phyloP scores from a whole-genome alignment of 331 rosid genomes.

The Quercus tomentella region DNA sequence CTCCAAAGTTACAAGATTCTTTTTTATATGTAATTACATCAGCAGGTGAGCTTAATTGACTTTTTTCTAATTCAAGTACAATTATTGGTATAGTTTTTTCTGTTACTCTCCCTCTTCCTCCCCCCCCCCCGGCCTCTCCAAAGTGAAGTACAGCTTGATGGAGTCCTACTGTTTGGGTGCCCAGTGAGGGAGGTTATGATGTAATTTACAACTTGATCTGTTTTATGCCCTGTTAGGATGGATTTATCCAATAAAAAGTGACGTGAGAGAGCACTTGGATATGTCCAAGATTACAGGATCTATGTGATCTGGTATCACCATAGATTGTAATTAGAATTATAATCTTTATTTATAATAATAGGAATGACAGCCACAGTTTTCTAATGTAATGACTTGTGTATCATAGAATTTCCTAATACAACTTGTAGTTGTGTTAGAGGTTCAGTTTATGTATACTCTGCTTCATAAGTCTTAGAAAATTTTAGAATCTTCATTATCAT shows the following conservation, averaged over 20 bases:
- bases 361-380: not conserved
- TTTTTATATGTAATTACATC: conserved; percentile 92
- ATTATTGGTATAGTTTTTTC: too few species aligned
- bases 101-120: too few species aligned
- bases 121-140: too few species aligned
- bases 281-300: not conserved
- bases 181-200: too few species aligned
- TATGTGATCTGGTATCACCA: not conserved
- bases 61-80: too few species aligned
- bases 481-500: not conserved
- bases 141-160: too few species aligned
- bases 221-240: not conserved
- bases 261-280: not conserved
- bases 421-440: not conserved
- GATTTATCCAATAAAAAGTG: not conserved
- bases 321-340: not conserved
- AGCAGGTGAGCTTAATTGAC: conserved; percentile 54
- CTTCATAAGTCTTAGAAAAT: not conserved
- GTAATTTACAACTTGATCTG: not conserved
- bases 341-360: not conserved
- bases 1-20: conserved; percentile 89
- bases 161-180: too few species aligned
- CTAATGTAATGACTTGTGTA: not conserved
- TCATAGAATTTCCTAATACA: not conserved
- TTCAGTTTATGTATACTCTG: not conserved